Conservation (phyloP, 331 rosid genomes). For the Prunus yedoensis region DNA sequence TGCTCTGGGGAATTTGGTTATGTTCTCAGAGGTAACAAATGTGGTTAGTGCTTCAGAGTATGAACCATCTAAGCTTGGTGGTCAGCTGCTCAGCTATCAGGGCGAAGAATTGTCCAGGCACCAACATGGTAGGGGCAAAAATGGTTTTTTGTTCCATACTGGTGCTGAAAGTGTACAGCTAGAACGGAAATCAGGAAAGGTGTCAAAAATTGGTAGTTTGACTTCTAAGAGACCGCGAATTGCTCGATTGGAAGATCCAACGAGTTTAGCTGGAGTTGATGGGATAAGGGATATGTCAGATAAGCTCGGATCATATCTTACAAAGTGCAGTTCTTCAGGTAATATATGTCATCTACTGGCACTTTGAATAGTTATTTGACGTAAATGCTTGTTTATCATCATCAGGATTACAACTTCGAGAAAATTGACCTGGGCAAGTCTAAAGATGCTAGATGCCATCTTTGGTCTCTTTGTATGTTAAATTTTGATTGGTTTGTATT, state of each 20-base stretch:
- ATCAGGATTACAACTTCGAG: not conserved
- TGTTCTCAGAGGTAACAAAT: conserved; percentile 46
- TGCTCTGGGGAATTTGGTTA: conserved; percentile 21
- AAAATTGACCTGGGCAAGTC: not conserved
- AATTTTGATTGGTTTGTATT: not conserved
- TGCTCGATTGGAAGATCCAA: conserved; percentile 50
- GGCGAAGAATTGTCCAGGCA: conserved; percentile 41
- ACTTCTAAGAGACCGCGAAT: conserved; percentile 63
- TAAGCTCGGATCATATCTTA: conserved; percentile 48
- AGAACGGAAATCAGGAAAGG: conserved; percentile 58
- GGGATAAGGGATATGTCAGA: conserved; percentile 52
- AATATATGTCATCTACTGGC: conserved; percentile 4
- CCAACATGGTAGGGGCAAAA: conserved; percentile 38
- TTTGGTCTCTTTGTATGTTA: not conserved
- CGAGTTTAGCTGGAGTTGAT: conserved; percentile 38
- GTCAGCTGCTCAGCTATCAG: conserved; percentile 35
- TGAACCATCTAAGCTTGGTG: conserved; percentile 43
- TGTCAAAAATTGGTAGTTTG: conserved; percentile 43
- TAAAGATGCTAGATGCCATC: not conserved
- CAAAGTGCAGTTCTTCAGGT: conserved; percentile 64
- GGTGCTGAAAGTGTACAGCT: conserved; percentile 41
- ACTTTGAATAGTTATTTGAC: not conserved
- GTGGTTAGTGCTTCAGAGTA: conserved; percentile 37
- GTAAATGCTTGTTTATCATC: conserved; percentile 1
- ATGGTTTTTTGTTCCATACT: conserved; percentile 38